A percentile compares a stretch with the other conserved stretches of the same genome.
Conservation (phyloP, 1,284 basidiomycete species). For the Fomitopsis pinicola region DNA sequence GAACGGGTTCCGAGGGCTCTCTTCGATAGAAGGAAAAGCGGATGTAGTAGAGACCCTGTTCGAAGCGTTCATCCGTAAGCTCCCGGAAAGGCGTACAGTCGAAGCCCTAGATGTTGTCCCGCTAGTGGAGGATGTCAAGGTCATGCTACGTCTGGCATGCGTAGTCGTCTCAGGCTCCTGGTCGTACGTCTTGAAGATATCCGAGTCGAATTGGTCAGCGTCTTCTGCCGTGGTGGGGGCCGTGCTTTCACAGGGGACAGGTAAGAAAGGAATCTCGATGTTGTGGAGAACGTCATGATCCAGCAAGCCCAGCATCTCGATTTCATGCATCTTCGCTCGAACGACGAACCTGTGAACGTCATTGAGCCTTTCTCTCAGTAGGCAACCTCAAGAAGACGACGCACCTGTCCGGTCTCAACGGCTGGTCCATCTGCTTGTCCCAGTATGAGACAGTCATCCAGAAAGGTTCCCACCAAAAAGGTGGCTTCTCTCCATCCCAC, state of each 20-base stretch:
- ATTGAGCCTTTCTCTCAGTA: background rate
- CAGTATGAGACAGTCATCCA: conserved; percentile 81
- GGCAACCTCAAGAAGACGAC: conserved; percentile 10
- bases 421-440: conserved; percentile 83
- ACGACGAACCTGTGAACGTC: conserved; percentile 68
- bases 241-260: conserved; percentile 82
- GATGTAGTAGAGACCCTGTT: conserved; percentile 35
- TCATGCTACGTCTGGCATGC: conserved; percentile 31
- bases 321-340: conserved; percentile 91
- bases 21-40: conserved; percentile 61
- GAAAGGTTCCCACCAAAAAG: conserved; percentile 85
- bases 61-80: conserved; percentile 35
- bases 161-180: conserved; percentile 30
- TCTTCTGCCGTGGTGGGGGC: conserved; percentile 54
- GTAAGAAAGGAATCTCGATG: conserved; percentile 77
- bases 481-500: conserved; percentile 39
- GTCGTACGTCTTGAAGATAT: conserved; percentile 50
- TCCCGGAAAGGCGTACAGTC: conserved; percentile 31
- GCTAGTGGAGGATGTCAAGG: conserved; percentile 33
- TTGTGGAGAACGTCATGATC: conserved; percentile 86
- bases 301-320: conserved; percentile 88
- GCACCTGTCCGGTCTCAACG: conserved; percentile 80
- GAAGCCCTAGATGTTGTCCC: conserved; percentile 30
- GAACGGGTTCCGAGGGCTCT: conserved; percentile 52
- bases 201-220: conserved; percentile 68